Evolutionary conservation across 495 filamentous ascomycete species (phyloP).

Genomic region (Hypoxylon intermedium): DNA sequence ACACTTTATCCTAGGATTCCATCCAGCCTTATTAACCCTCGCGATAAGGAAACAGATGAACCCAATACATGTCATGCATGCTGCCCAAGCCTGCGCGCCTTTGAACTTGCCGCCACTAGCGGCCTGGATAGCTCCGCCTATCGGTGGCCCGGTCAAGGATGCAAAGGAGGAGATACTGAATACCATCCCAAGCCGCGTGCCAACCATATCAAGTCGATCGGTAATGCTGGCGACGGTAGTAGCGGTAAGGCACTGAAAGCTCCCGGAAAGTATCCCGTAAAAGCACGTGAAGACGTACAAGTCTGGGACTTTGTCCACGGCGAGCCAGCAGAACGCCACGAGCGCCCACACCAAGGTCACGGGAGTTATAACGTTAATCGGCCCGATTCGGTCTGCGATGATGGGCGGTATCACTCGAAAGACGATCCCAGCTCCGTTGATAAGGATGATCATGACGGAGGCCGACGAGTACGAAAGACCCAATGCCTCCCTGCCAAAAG

Average conservation of each 20-base stretch:
- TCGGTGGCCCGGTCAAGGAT: conserved; percentile 69
- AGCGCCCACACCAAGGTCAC: conserved; percentile 58
- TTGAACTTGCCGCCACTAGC: conserved; percentile 58
- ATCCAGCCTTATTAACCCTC: conserved; percentile 44
- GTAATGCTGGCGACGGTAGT: conserved; percentile 66
- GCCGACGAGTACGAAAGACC: conserved; percentile 59
- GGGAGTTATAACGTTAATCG: conserved; percentile 67
- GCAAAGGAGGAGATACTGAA: conserved; percentile 70
- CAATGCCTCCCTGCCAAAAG: conserved; percentile 63
- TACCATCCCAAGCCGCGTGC: conserved; percentile 73
- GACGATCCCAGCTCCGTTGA: conserved; percentile 70
- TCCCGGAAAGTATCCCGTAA: conserved; percentile 67
- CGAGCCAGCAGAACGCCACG: conserved; percentile 67
- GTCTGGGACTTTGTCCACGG: conserved; percentile 54
- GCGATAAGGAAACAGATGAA: conserved; percentile 55
- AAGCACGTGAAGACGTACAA: conserved; percentile 65
- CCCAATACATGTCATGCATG: conserved; percentile 47
- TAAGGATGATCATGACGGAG: conserved; percentile 67
- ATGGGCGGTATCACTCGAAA: conserved; percentile 67
- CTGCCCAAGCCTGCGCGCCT: conserved; percentile 67
- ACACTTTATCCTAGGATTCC: conserved; percentile 42
- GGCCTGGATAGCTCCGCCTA: conserved; percentile 66
- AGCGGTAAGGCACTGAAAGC: conserved; percentile 70
- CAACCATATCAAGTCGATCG: conserved; percentile 65
- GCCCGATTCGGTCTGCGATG: conserved; percentile 67